Evolutionary conservation across 331 rosid species (phyloP).

Genomic region (Telfairia occidentalis): DNA sequence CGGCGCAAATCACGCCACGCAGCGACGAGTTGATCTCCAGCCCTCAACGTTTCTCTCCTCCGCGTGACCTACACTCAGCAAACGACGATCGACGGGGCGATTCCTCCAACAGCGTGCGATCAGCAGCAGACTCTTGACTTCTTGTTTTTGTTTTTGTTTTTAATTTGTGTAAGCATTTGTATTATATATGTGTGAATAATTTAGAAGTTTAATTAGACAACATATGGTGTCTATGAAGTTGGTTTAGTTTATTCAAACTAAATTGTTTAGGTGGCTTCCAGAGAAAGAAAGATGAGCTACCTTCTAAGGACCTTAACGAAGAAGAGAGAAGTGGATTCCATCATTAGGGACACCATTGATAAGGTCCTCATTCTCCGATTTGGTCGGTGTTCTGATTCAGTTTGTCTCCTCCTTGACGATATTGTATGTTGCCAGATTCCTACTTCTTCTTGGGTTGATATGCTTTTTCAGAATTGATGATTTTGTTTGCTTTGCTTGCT

Average conservation of each 20-base stretch:
- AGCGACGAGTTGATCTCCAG: no score
- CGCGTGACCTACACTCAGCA: no score
- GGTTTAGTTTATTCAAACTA: neutral
- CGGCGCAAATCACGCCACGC: no score
- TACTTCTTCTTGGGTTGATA: neutral
- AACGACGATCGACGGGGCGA: no score
- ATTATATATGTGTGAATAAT: neutral
- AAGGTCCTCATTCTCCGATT: constrained; percentile 68
- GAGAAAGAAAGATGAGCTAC: constrained; percentile 32
- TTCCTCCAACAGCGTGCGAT: no score
- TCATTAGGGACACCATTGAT: constrained; percentile 60
- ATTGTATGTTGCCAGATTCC: constrained; percentile 18
- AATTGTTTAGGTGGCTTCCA: neutral
- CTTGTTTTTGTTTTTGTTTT: no score
- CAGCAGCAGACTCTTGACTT: no score
- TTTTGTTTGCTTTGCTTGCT: neutral
- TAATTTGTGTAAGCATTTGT: no score
- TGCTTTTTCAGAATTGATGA: neutral
- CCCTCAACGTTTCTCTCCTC: no score
- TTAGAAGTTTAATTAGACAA: neutral
- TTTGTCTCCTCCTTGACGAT: constrained; percentile 52
- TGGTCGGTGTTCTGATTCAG: constrained; percentile 49
- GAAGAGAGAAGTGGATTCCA: constrained; percentile 56
- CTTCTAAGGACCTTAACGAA: constrained; percentile 32
- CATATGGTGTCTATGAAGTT: neutral